These are phyloP conservation scores for Nemania sp. DNA, from an alignment of 2,329 filamentous ascomycete species.

Conservation along the genomic window DNA sequence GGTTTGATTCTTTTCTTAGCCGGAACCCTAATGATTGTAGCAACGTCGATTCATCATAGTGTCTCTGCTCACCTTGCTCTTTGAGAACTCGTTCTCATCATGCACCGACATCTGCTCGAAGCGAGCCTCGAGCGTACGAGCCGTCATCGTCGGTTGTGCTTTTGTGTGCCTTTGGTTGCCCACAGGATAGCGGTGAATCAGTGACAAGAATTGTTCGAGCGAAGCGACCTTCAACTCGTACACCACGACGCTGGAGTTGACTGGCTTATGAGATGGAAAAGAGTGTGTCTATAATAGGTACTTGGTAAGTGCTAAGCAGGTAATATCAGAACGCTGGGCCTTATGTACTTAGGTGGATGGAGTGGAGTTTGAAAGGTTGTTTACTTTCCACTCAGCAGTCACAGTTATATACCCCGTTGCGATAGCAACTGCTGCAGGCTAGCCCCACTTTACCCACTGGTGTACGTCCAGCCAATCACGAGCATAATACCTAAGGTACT, in stretches of 20 bases:
- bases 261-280: neutral
- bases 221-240: too few species aligned
- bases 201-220: too few species aligned
- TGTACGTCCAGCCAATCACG: too few species aligned
- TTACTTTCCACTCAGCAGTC: too few species aligned
- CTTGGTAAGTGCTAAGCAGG: too few species aligned
- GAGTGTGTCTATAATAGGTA: too few species aligned
- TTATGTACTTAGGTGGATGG: neutral
- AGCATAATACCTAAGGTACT: too few species aligned
- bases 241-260: too few species aligned
- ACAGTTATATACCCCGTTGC: neutral
- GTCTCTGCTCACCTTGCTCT: constrained; percentile 69
- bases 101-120: constrained; percentile 89
- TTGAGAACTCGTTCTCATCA: constrained; percentile 84
- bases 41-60: neutral
- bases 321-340: neutral
- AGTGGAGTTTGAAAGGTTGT: too few species aligned
- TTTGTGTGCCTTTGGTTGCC: neutral
- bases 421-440: neutral
- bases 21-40: neutral
- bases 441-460: too few species aligned
- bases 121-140: constrained; percentile 79
- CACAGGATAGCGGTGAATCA: too few species aligned
- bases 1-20: too few species aligned
- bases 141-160: constrained; percentile 59